Conservation (phyloP, 2,329 filamentous ascomycete species). For the Beauveria bassiana region DNA sequence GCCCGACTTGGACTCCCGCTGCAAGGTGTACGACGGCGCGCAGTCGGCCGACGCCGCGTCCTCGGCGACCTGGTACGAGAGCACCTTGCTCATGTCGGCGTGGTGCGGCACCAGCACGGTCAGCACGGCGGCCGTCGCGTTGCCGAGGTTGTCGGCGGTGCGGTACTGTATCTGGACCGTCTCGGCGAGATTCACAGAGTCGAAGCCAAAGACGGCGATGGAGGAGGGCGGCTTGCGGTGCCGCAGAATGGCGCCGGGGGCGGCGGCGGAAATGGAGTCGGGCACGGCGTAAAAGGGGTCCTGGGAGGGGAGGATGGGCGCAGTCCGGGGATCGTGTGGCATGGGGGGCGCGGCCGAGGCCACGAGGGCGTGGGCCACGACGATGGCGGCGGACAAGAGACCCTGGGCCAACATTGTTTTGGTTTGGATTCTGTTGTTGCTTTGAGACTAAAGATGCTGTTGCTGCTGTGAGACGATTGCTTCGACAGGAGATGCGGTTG, state of each 20-base stretch:
- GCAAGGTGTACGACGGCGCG: slow-evolving; percentile 20
- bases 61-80: slow-evolving; percentile 36
- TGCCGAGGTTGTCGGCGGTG: slow-evolving; percentile 27
- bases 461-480: background rate
- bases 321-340: background rate
- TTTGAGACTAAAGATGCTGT: background rate
- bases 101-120: slow-evolving; percentile 31
- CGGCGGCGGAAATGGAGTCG: background rate
- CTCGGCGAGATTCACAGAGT: slow-evolving; percentile 14
- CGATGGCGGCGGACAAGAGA: background rate
- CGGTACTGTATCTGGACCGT: slow-evolving; percentile 30
- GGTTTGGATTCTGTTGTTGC: background rate
- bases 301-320: slow-evolving; percentile 9
- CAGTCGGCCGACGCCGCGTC: slow-evolving; percentile 31
- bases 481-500: background rate
- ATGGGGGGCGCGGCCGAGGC: background rate
- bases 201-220: slow-evolving; percentile 14
- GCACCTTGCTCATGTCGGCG: slow-evolving; percentile 20
- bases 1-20: slow-evolving; percentile 14
- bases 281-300: slow-evolving; percentile 16
- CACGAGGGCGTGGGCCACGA: background rate
- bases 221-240: slow-evolving; percentile 11
- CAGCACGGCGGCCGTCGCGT: slow-evolving; percentile 29
- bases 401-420: background rate
- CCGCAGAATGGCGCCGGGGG: slow-evolving; percentile 13